A percentile compares a stretch with the other conserved stretches of the same genome.
phyloP scores from a whole-genome alignment of 2,329 filamentous ascomycete species.

The Leptodontidium sp. region DNA sequence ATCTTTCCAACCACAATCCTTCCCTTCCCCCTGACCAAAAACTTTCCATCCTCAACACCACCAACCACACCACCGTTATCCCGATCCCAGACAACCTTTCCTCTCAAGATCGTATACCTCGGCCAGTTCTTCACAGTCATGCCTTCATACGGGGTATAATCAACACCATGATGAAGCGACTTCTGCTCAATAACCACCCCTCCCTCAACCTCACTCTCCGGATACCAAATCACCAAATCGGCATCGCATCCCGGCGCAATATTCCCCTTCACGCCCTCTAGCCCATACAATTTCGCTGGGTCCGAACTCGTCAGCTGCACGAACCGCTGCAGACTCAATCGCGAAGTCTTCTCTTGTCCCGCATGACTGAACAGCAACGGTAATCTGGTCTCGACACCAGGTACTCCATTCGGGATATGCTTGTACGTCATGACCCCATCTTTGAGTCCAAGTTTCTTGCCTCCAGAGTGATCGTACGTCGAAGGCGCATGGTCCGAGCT shows the following conservation, averaged over 20 bases:
- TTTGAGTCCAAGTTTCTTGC: slow-evolving; percentile 37
- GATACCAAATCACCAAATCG: slow-evolving; percentile 41
- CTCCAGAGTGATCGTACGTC: slow-evolving; percentile 36
- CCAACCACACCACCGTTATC: slow-evolving; percentile 36
- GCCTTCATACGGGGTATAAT: slow-evolving; percentile 40
- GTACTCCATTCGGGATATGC: slow-evolving; percentile 40
- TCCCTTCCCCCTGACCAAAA: slow-evolving; percentile 35
- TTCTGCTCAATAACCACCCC: slow-evolving; percentile 33
- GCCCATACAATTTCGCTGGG: slow-evolving; percentile 38
- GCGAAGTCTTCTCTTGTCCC: slow-evolving; percentile 27
- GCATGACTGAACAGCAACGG: slow-evolving; percentile 36
- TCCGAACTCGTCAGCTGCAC: slow-evolving; percentile 38
- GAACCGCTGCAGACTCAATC: slow-evolving; percentile 35
- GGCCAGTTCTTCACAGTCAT: slow-evolving; percentile 41
- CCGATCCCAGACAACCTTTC: slow-evolving; percentile 38
- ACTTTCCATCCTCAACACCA: slow-evolving; percentile 31
- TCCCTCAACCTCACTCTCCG: slow-evolving; percentile 27
- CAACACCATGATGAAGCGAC: slow-evolving; percentile 39
- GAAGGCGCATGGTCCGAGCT: slow-evolving; percentile 49
- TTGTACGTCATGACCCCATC: slow-evolving; percentile 36
- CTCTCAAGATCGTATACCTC: slow-evolving; percentile 37
- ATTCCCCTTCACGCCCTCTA: slow-evolving; percentile 38
- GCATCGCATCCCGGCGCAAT: slow-evolving; percentile 41
- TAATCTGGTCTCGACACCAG: slow-evolving; percentile 39
- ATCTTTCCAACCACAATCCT: slow-evolving; percentile 37